Conservation (phyloP, 495 filamentous ascomycete species). For the Clavariopsis aquatica region DNA sequence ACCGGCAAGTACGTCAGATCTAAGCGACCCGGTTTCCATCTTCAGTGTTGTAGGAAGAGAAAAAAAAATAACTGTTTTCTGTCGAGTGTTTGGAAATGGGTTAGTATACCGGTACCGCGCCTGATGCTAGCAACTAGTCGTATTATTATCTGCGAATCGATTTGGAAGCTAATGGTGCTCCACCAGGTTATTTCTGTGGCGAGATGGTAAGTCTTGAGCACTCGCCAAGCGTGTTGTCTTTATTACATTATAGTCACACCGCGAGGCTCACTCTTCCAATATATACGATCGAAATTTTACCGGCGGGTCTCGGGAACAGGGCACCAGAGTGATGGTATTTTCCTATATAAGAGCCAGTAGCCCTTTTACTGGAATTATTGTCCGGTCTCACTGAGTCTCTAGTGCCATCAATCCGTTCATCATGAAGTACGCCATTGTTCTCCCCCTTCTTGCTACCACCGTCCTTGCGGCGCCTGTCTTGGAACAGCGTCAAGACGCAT, state of each 20-base stretch:
- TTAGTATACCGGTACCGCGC: background rate
- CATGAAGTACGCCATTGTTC: constrained; percentile 37
- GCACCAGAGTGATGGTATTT: background rate
- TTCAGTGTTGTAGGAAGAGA: background rate
- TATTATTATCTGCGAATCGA: too few relatives aligned
- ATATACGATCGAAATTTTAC: constrained; percentile 30
- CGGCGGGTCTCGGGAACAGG: constrained; percentile 24
- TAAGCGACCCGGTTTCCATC: background rate
- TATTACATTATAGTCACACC: constrained; percentile 34
- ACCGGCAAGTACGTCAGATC: background rate
- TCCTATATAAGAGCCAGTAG: constrained; percentile 21
- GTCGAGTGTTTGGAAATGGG: background rate
- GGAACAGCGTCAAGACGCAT: constrained; percentile 26
- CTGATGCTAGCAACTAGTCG: background rate
- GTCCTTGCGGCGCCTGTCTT: constrained; percentile 31
- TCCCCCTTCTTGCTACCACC: constrained; percentile 34
- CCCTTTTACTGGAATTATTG: background rate
- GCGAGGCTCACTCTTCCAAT: constrained; percentile 19
- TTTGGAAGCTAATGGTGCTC: background rate
- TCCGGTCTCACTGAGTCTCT: background rate
- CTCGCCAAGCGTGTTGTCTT: constrained; percentile 31
- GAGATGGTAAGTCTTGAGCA: constrained; percentile 3
- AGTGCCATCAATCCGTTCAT: constrained; percentile 4
- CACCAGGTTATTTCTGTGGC: constrained; percentile 8
- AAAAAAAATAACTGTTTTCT: too few relatives aligned